Conservation (phyloP, 345 rosid genomes). For the Streptanthus diversifolius region DNA sequence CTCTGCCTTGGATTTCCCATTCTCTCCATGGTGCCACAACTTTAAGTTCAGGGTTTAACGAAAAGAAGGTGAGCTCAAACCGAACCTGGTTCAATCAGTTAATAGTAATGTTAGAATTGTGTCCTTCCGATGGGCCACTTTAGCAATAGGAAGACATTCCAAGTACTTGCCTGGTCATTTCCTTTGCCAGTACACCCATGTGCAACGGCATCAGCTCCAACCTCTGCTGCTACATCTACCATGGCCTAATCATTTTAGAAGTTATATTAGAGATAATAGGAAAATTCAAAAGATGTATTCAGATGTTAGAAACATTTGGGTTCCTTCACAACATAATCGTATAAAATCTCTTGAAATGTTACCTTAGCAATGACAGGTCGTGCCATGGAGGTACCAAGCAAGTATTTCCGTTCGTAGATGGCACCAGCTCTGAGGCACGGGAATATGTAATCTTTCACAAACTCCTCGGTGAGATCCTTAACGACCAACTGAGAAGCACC, state of each 20-base stretch:
- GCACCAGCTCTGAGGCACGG: constrained; percentile 98
- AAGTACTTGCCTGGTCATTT: constrained; percentile 80
- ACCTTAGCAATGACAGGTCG: constrained; percentile 98
- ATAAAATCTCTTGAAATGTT: not conserved
- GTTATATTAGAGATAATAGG: not conserved
- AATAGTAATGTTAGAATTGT: not conserved
- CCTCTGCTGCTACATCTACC: constrained; percentile 96
- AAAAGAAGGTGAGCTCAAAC: constrained; percentile 92
- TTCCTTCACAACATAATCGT: not conserved
- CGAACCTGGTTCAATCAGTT: constrained; percentile 59
- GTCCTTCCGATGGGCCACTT: not conserved
- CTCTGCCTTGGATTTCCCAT: constrained; percentile 93
- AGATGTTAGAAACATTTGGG: not conserved
- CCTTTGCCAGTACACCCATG: constrained; percentile 99
- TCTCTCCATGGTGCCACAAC: constrained; percentile 99
- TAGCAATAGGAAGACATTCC: constrained; percentile 3
- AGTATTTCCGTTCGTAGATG: constrained; percentile 80
- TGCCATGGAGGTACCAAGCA: constrained; percentile 97
- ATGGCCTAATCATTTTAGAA: constrained; percentile 60
- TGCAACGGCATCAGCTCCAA: constrained; percentile 96
- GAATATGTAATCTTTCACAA: constrained; percentile 78
- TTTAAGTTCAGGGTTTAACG: constrained; percentile 81
- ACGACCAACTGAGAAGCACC: constrained; percentile 95
- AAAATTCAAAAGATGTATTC: not conserved
- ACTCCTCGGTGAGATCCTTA: constrained; percentile 86